Conservation (phyloP, 257 asterid species). For the Striga asiatica region DNA sequence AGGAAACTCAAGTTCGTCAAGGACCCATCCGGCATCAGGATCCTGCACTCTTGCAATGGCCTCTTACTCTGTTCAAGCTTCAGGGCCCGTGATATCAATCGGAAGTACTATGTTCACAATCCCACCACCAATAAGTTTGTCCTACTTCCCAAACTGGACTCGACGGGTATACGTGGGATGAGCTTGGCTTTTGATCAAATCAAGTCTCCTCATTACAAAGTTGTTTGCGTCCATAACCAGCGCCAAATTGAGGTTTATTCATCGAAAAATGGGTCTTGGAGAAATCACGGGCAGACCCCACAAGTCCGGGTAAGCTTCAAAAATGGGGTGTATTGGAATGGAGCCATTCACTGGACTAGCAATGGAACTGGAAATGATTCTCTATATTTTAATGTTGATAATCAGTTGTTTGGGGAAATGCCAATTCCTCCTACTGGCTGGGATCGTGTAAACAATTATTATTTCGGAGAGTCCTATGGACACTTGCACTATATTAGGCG, state of each 20-base stretch:
- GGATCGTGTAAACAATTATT: not conserved
- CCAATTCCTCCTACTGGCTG: conserved; percentile 5
- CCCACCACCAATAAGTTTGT: conserved; percentile 12
- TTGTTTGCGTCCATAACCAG: conserved; percentile 7
- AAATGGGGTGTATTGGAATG: too few relatives aligned
- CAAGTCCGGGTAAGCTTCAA: not conserved
- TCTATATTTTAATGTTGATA: conserved; percentile 7
- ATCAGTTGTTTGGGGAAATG: not conserved
- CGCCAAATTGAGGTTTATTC: conserved; percentile 22
- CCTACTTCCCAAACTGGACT: not conserved
- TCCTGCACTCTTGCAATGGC: conserved; percentile 32
- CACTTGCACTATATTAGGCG: conserved; percentile 19
- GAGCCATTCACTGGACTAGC: too few relatives aligned
- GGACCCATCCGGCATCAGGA: not conserved
- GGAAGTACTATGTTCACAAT: conserved; percentile 22
- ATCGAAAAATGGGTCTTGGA: conserved; percentile 25
- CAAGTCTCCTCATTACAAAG: conserved; percentile 28
- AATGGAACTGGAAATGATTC: not conserved
- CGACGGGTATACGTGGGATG: not conserved
- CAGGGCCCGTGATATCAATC: too few relatives aligned
- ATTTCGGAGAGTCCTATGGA: conserved; percentile 23
- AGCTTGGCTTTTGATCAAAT: conserved; percentile 33
- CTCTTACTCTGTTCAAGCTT: conserved; percentile 13
- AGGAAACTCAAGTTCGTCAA: not conserved
- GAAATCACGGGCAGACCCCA: not conserved